Evolutionary conservation across 2,329 filamentous ascomycete species (phyloP), one percentile per base, ranked within the genome.

Genomic region (Sporothrix mexicana): DNA sequence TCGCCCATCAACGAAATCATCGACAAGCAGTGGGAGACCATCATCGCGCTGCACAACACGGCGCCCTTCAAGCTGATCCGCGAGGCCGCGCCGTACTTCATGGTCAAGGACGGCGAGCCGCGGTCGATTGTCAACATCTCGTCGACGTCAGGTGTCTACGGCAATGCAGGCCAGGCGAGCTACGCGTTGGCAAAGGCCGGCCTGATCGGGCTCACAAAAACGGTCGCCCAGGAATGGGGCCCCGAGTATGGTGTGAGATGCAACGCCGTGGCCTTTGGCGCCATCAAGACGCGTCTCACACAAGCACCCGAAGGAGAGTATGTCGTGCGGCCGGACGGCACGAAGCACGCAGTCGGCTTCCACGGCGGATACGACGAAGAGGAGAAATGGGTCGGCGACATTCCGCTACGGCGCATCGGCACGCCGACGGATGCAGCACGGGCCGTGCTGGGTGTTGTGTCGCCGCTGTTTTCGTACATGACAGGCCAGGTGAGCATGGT

Each of bases 181-280:
- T 97, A 97, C 81, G 88, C 92, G 47, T 84, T 95, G 62, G 94
- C 93, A 70, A 97, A 97, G 84, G 92, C 94, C 2, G 94, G 93
- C 61, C 89, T 97, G 15, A 88, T 88, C 13, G 94, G 94, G 6
- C 86, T 97, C 73, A 95, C 92, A 73, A 97, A 96, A 84, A 94
- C 93, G 1, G 93, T 97, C 79, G 93, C 94, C 2, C 96, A 97
- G 84, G 91, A 97, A 84, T 97, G 94, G 94, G 94, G 94, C 0
- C 93, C 93, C 0, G 82, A 85, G 49, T 97, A 95, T 78, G 94
- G 93, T 69, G 94, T 97, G 6, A 86, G 94, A 73, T 88, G 91
- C 53, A 97, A 97, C 81, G 94, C 93, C 2, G 86, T 97, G 70
- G 93, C 93, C 3, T 97, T 97, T 77, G 94, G 94, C 0, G 88